Conservation (phyloP, 176 grass and related monocot genomes). For the Oryza brachyantha region DNA sequence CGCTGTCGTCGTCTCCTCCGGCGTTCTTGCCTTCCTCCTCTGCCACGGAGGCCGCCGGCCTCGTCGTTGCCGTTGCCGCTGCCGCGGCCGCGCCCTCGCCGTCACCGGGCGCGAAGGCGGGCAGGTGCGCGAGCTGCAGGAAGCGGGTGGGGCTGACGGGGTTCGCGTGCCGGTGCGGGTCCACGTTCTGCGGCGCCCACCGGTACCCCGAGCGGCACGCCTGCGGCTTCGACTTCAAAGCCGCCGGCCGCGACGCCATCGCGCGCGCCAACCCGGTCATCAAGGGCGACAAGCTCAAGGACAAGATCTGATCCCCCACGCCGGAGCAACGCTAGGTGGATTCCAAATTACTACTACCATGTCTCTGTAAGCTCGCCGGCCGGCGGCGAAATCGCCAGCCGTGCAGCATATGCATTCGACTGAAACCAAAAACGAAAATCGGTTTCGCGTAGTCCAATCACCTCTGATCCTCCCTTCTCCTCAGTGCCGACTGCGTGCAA, state of each 20-base stretch:
- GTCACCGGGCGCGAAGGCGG: neutral
- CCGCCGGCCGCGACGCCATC: slow-evolving; percentile 45
- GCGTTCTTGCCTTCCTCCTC: neutral
- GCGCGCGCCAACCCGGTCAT: slow-evolving; percentile 42
- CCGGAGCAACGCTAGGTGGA: neutral
- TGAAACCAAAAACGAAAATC: neutral
- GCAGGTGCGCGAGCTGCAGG: slow-evolving; percentile 34
- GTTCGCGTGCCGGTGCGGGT: slow-evolving; percentile 41
- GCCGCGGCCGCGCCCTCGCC: neutral
- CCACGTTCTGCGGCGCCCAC: slow-evolving; percentile 42
- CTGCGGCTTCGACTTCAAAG: slow-evolving; percentile 46
- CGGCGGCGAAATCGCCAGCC: slow-evolving; percentile 24
- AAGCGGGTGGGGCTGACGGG: slow-evolving; percentile 41
- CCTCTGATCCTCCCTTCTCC: neutral
- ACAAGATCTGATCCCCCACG: slow-evolving; percentile 25
- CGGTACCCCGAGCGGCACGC: slow-evolving; percentile 47
- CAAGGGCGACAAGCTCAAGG: slow-evolving; percentile 44
- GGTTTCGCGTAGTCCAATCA: neutral
- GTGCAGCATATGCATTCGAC: neutral
- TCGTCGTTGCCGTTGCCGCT: no score
- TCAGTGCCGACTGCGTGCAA: neutral
- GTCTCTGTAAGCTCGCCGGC: neutral
- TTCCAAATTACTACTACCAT: neutral
- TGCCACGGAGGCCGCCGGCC: neutral
- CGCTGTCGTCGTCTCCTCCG: neutral